Evolutionary conservation across 495 filamentous ascomycete genomes (phyloP).

Genomic region (Pyrenopolyporus hunteri): DNA sequence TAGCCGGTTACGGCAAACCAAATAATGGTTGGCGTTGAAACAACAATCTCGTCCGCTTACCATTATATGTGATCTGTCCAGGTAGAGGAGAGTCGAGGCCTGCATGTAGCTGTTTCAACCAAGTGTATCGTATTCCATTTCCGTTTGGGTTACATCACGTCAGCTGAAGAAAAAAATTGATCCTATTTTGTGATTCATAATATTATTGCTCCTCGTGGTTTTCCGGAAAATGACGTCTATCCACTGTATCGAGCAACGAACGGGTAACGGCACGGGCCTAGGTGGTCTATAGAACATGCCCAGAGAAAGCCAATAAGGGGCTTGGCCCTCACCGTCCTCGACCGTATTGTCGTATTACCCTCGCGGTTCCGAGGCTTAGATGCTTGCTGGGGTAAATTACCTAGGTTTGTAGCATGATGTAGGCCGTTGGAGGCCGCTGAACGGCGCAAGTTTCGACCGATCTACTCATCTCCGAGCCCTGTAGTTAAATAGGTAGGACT

Average conservation of each 20-base stretch:
- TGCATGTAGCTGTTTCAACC: too few species aligned
- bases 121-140: background rate
- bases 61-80: background rate
- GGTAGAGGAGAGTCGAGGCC: background rate
- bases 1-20: slow-evolving; percentile 22
- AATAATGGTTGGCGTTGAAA: slow-evolving; percentile 13
- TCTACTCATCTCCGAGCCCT: slow-evolving; percentile 16
- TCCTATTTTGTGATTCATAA: slow-evolving; percentile 22
- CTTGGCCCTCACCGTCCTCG: background rate
- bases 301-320: slow-evolving; percentile 9
- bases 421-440: slow-evolving; percentile 31
- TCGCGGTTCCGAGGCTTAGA: slow-evolving; percentile 24
- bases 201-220: background rate
- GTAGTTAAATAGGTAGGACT: background rate
- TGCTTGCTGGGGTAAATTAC: slow-evolving; percentile 16
- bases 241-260: background rate
- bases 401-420: too few species aligned
- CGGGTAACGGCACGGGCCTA: slow-evolving; percentile 29
- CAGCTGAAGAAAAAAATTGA: background rate
- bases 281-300: slow-evolving; percentile 9
- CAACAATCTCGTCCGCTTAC: background rate
- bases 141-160: slow-evolving; percentile 12
- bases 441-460: slow-evolving; percentile 4
- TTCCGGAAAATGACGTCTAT: background rate
- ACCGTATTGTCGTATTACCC: slow-evolving; percentile 17